A percentile compares a stretch with the other conserved stretches of the same genome.
phyloP scores from a whole-genome alignment of 768 basidiomycete species.

The Trametes sanguinea region DNA sequence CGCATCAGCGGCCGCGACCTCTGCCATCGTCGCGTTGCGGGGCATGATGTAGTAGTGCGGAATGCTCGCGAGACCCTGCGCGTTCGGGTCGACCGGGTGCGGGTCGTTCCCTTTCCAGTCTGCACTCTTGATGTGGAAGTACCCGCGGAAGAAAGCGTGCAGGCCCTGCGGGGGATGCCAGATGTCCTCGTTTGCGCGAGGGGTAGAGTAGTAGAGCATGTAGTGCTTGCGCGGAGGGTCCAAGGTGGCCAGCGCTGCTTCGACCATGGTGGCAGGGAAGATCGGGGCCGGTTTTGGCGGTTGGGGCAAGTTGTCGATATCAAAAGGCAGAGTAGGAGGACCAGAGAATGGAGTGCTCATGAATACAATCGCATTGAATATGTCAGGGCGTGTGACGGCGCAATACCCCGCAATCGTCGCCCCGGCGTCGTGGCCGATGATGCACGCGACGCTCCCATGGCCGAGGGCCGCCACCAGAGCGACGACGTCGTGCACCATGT shows the following conservation, averaged over 20 bases:
- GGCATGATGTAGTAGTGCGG: constrained; percentile 69
- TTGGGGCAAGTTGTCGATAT: constrained; percentile 6
- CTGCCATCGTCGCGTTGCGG: constrained; percentile 52
- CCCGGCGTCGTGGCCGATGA: constrained; percentile 66
- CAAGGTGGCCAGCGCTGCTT: constrained; percentile 39
- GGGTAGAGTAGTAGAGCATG: constrained; percentile 49
- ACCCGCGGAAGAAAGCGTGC: constrained; percentile 50
- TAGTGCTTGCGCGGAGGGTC: constrained; percentile 61
- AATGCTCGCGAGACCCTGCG: constrained; percentile 30
- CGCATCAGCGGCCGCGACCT: constrained; percentile 41
- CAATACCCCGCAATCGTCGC: constrained; percentile 54
- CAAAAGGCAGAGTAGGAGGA: constrained; percentile 35
- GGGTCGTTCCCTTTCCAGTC: constrained; percentile 49
- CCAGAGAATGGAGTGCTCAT: constrained; percentile 63
- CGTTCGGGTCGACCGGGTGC: constrained; percentile 26
- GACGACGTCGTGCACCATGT: constrained; percentile 52
- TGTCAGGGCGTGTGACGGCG: constrained; percentile 54
- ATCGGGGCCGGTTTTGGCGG: not conserved
- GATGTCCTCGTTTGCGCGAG: constrained; percentile 50
- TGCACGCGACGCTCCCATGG: constrained; percentile 45
- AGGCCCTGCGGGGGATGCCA: constrained; percentile 43
- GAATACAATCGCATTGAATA: constrained; percentile 56
- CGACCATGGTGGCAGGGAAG: constrained; percentile 17
- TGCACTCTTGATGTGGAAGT: constrained; percentile 61
- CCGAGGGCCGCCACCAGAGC: constrained; percentile 54